Evolutionary conservation across 202 grass and related monocot species (phyloP).

Genomic region (Schoenoplectus triqueter): DNA sequence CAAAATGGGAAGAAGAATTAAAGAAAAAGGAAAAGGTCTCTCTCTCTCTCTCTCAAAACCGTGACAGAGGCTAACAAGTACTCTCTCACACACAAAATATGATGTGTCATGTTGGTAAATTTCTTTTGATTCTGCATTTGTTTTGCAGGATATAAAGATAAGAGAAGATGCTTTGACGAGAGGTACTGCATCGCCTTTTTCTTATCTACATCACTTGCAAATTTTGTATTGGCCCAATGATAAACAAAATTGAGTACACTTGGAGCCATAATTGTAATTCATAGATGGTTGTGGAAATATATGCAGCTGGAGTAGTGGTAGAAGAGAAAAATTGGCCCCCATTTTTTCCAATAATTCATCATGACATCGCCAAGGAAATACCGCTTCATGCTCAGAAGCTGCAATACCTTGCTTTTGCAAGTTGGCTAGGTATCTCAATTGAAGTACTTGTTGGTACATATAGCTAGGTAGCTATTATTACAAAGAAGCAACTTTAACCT

Average conservation of each 20-base stretch:
- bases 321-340: slow-evolving; percentile 87
- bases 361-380: slow-evolving; percentile 87
- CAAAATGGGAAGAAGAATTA: slow-evolving; percentile 79
- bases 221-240: not conserved
- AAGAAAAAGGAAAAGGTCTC: slow-evolving; percentile 73
- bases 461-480: not conserved
- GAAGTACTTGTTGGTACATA: not conserved
- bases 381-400: slow-evolving; percentile 78
- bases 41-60: not conserved
- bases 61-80: no score
- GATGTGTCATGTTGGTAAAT: not conserved
- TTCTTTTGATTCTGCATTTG: slow-evolving; percentile 31
- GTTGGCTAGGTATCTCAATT: slow-evolving; percentile 75
- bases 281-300: slow-evolving; percentile 23
- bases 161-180: slow-evolving; percentile 81
- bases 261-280: slow-evolving; percentile 12
- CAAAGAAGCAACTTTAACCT: not conserved
- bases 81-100: not conserved
- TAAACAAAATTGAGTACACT: not conserved
- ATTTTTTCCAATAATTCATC: slow-evolving; percentile 83
- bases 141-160: slow-evolving; percentile 74
- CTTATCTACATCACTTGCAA: slow-evolving; percentile 10
- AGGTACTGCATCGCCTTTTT: slow-evolving; percentile 49
- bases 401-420: slow-evolving; percentile 92
- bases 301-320: slow-evolving; percentile 62